Conservation (phyloP, 257 asterid genomes). For the Nicotiana attenuata region DNA sequence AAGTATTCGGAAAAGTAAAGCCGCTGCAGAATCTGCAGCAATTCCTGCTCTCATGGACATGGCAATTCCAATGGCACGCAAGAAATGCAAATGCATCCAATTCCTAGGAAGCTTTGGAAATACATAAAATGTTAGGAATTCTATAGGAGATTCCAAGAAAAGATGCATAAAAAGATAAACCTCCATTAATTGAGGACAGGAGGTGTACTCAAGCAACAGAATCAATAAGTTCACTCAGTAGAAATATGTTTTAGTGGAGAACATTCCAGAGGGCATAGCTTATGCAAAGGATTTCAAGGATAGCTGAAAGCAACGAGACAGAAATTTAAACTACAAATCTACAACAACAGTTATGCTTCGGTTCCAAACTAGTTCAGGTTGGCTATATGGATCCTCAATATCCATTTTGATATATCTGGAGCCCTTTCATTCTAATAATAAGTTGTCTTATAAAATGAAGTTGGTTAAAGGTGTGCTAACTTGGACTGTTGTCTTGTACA, state of each 20-base stretch:
- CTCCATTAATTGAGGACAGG: neutral
- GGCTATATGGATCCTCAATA: neutral
- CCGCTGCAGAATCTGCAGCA: conserved; percentile 98
- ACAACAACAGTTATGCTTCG: neutral
- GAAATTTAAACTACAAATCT: neutral
- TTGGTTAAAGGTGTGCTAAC: neutral
- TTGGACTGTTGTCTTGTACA: neutral
- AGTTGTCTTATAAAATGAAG: neutral
- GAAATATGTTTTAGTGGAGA: neutral
- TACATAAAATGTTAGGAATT: conserved; percentile 4
- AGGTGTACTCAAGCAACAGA: conserved; percentile 6
- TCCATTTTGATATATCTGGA: neutral
- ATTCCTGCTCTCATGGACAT: conserved; percentile 99
- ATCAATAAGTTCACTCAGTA: neutral
- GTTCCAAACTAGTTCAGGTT: neutral
- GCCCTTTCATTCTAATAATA: neutral
- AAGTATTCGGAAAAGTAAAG: conserved; percentile 90
- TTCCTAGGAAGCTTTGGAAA: conserved; percentile 86
- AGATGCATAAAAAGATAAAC: neutral
- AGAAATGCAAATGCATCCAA: conserved; percentile 99
- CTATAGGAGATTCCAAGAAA: neutral
- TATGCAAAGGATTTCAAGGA: neutral
- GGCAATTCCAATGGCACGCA: conserved; percentile 96
- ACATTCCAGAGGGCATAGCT: neutral
- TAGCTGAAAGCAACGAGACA: neutral